Evolutionary conservation across 768 basidiomycete genomes (phyloP).

Genomic region (Russula dissimulans): DNA sequence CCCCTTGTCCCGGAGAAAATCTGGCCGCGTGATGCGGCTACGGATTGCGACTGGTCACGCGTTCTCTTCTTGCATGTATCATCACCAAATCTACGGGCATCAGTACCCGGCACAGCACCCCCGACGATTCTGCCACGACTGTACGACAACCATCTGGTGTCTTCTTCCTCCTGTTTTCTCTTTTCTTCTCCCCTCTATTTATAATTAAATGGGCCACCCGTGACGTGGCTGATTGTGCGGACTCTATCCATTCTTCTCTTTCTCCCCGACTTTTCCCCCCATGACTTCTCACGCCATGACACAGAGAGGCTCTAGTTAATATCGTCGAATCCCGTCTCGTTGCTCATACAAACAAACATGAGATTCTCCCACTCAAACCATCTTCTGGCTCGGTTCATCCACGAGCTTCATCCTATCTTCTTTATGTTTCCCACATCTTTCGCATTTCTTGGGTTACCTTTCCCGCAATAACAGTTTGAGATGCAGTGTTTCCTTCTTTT

Average conservation of each 20-base stretch:
- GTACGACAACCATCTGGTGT: constrained; percentile 8
- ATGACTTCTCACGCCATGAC: not conserved
- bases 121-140: constrained; percentile 14
- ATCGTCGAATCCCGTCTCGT: not conserved
- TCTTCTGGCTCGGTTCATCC: not conserved
- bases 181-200: constrained; percentile 3
- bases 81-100: not conserved
- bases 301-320: not conserved
- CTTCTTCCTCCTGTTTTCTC: not conserved
- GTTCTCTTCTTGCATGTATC: constrained; percentile 3
- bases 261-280: not conserved
- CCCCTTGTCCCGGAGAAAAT: not conserved
- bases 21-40: constrained; percentile 3
- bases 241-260: not conserved
- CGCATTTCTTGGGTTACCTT: not conserved
- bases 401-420: not conserved
- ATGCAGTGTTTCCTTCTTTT: not conserved
- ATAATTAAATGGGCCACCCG: constrained; percentile 10
- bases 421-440: constrained; percentile 9
- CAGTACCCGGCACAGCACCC: not conserved
- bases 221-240: constrained; percentile 16
- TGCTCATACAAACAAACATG: not conserved
- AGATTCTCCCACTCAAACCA: not conserved
- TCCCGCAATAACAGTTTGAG: not conserved
- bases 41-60: not conserved